Evolutionary conservation across 345 rosid species (phyloP), one percentile per base, ranked within the genome.

Genomic region (Trapa incisa): DNA sequence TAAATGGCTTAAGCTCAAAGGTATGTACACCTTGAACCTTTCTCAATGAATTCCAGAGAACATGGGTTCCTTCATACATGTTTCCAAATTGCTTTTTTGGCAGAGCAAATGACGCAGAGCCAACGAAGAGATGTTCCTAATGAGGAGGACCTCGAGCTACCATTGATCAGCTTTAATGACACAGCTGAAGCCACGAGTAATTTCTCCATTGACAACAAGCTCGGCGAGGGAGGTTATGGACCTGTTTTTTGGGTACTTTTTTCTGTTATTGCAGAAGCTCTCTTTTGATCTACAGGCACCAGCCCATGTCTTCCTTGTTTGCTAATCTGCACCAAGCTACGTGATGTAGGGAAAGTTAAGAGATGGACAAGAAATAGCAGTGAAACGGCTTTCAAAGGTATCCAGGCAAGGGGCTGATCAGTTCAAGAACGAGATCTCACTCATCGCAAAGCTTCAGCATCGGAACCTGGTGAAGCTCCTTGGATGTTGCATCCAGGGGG

Each of bases 221-320:
- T 80, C 22, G 86, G 84, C 17, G 57, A 65, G 15, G 86, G 82
- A 6, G 86, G 84, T 12, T 83, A 76, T 65, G 81, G 86, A 41
- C 61, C 77, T 15, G 80, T 82, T 39, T 82, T 80, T 67, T 61
- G 35, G 76, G 72, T 76, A 72, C 3, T 50, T 50, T 38, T 29
- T 9, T 73, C 16, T 39, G 14, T 2, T 12, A 8, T 7, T 37
- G 14, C 42, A 37, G 36, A 22, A 64, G 12, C 38, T 10, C 33
- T 32, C 29, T 22, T 22, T 3, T 45, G 39, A 43, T 29, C 33
- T 7, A 32, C 6, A 63, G 22, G 38, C 17, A 6, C 22, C 29
- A 41, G 38, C 37, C 15, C 48, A 5, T 36, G 2, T 45, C 13
- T 32, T 22, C n/a, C 2, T 14, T 37, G 2, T 47, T 29, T 32